Evolutionary conservation across 2,329 filamentous ascomycete genomes (phyloP), one percentile per base, ranked within the genome.

Genomic region (Xylariaceae sp.): DNA sequence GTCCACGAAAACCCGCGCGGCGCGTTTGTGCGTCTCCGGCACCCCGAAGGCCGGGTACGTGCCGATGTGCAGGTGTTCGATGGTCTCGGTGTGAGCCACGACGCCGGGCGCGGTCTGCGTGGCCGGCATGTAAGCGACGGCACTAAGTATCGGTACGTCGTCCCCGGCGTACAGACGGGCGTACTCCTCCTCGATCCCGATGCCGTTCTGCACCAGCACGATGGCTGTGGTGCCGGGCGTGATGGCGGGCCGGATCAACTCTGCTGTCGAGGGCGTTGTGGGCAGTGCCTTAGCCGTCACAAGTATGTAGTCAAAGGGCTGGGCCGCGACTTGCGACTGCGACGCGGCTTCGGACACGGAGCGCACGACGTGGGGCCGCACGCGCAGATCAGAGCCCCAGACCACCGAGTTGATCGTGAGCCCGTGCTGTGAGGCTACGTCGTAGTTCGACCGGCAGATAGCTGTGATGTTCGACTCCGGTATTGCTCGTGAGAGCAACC

Each of bases 161-260:
- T 80, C 82, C 1, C 65, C 43, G 0, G 80, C 79, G 56, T 78
- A 84, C 4, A 70, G 65, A 0, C 54, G 49, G 0, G 63, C 64
- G 50, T 80, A 81, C 46, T 79, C 76, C 3, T 76, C 72, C 63
- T 85, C 82, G 53, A 84, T 81, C 6, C 72, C 75, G 45, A 84
- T 77, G 11, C 82, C 82, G 59, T 84, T 85, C 60, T 85, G 81
- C 26, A 83, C 69, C 6, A 85, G 73, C n/a, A 80, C 79, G 35
- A 84, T 77, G 5, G 74, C 71, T 0, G 80, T 83, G 11, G 27
- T 53, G 7, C 48, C 59, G 11, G 55, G 44, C 13, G 55, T 51
- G 9, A 70, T 57, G 2, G 64, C 68, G 1, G 68, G 68, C n/a
- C 36, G 45, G 53, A 70, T 62, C 33, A 68, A 40, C 48, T 67